Evolutionary conservation across 176 grass and related monocot genomes (phyloP).

Genomic region (Ensete ventricosum): DNA sequence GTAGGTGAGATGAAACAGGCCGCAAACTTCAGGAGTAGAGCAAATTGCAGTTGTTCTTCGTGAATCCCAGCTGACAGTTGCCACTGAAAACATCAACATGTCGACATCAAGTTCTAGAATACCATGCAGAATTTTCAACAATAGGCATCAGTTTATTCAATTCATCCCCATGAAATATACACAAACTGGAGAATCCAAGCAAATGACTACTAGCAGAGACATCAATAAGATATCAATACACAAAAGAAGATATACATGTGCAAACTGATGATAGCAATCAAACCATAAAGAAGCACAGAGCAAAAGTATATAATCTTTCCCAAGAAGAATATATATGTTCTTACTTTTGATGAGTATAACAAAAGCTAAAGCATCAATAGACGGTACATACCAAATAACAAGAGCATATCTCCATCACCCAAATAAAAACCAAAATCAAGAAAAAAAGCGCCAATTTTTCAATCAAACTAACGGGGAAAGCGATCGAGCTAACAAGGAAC

Average conservation of each 20-base stretch:
- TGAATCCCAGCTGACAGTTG: neutral
- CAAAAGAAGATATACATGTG: neutral
- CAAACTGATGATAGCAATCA: neutral
- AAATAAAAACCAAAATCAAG: neutral
- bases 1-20: neutral
- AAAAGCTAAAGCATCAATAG: no score
- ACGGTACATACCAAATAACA: neutral
- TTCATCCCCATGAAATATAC: neutral
- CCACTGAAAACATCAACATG: neutral
- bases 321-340: neutral
- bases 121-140: neutral
- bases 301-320: neutral
- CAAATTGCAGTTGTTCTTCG: neutral
- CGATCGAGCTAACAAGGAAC: neutral
- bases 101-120: neutral
- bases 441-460: neutral
- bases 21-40: neutral
- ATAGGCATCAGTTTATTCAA: no score
- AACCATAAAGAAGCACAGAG: neutral
- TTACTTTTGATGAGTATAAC: neutral
- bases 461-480: neutral
- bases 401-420: neutral
- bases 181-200: neutral
- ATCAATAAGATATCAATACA: no score
- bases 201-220: neutral